phyloP scores from a whole-genome alignment of 345 rosid genomes.

The Eucalyptus viminalis region DNA sequence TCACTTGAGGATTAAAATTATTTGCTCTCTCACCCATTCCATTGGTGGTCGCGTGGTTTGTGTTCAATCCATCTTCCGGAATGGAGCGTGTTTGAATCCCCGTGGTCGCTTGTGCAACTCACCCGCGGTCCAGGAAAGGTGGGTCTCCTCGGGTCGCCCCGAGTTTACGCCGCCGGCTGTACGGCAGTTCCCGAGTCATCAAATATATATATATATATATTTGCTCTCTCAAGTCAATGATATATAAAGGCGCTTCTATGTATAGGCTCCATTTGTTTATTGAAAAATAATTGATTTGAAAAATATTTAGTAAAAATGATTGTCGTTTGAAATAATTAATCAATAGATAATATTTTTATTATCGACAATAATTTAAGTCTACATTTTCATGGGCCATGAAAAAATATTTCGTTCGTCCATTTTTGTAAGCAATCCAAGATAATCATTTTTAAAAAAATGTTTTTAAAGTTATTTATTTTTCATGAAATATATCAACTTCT shows the following conservation, averaged over 20 bases:
- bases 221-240: neutral
- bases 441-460: rapidly evolving
- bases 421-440: rapidly evolving
- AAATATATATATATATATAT: neutral
- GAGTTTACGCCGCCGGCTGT: no score
- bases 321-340: rapidly evolving
- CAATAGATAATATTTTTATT: neutral
- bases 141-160: no score
- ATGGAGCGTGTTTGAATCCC: no score
- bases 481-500: rapidly evolving
- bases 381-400: neutral
- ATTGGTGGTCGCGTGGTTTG: no score
- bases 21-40: neutral
- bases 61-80: no score
- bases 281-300: neutral
- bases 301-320: rapidly evolving
- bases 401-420: rapidly evolving
- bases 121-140: no score
- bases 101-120: no score
- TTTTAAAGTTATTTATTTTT: rapidly evolving
- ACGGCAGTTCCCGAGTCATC: no score
- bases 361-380: neutral
- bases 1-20: neutral
- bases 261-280: rapidly evolving
- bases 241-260: neutral